Evolutionary conservation across 2,329 filamentous ascomycete genomes (phyloP), one percentile per base, ranked within the genome.

Genomic region (Fusarium pseudonygamai): DNA sequence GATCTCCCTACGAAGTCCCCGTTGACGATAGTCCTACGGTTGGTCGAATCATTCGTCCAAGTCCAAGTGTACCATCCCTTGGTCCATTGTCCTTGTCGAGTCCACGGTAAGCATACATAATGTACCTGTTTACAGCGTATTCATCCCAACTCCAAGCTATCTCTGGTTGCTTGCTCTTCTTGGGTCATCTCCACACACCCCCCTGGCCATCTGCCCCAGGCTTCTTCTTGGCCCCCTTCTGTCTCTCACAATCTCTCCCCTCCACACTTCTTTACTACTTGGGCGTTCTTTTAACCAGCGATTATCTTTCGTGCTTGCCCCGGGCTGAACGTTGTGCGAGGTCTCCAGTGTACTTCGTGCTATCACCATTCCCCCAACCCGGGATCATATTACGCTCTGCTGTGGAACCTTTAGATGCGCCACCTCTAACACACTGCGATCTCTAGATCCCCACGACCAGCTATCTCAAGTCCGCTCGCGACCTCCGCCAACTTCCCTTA

Each of bases 391-490:
- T 67, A 71, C 72, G 65, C 69, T 67, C 77, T 78, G 76, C 65
- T 57, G 77, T 79, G 74, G 62, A 78, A 77, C 71, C 64, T 64
- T 69, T 58, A 49, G 42, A 58, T 69, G 64, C 65, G 59, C 66
- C 40, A 62, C 55, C 49, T 74, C 71, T 70, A 58, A 73, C 64
- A 43, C 67, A 47, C 39, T 57, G 66, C 60, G 60, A 71, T 67
- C 52, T 64, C 77, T 69, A 89, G 87, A 84, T 86, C 84, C 60
- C 83, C 82, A 75, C 83, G 85, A 78, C 85, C 83, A 78, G 79
- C 83, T 63, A 81, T 84, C 69, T 85, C 87, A 49, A 89, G 87
- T 76, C 87, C 87, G 72, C 81, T 88, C 53, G 88, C 77, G 67
- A 83, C 84, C 64, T 84, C 83, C 66, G 85, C 80, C 76, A 81